These are phyloP conservation scores for Clausena lansium DNA, from an alignment of 345 rosid species.

Conservation along the genomic window DNA sequence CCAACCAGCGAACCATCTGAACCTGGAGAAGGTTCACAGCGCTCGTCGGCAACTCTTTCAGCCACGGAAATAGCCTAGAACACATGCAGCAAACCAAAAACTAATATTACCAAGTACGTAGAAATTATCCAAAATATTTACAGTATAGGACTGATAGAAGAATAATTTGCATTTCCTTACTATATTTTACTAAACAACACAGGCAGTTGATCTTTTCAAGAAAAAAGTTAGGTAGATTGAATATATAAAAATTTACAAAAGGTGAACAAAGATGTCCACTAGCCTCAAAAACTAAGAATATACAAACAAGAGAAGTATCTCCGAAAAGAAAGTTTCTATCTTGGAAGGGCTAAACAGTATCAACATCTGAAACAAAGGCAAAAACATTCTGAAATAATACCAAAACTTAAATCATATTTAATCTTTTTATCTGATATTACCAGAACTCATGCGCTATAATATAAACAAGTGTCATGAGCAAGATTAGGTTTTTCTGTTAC, in stretches of 20 bases:
- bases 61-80: constrained; percentile 95
- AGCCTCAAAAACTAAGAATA: too few relatives aligned
- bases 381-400: too few relatives aligned
- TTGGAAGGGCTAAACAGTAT: too few relatives aligned
- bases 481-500: not conserved
- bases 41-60: constrained; percentile 94
- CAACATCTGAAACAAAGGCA: too few relatives aligned
- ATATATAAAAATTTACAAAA: too few relatives aligned
- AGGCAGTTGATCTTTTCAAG: too few relatives aligned
- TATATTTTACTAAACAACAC: not conserved
- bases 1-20: constrained; percentile 79
- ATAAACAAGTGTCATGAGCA: not conserved
- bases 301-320: too few relatives aligned
- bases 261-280: too few relatives aligned
- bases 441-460: not conserved
- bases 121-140: constrained; percentile 5
- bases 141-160: not conserved
- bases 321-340: too few relatives aligned
- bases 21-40: constrained; percentile 88
- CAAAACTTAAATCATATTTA: not conserved
- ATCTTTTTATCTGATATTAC: not conserved
- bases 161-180: not conserved
- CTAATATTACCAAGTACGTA: not conserved
- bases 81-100: constrained; percentile 14
- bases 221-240: too few relatives aligned